Conservation (phyloP, 2,329 filamentous ascomycete species). For the Drechslerella stenobrocha region DNA sequence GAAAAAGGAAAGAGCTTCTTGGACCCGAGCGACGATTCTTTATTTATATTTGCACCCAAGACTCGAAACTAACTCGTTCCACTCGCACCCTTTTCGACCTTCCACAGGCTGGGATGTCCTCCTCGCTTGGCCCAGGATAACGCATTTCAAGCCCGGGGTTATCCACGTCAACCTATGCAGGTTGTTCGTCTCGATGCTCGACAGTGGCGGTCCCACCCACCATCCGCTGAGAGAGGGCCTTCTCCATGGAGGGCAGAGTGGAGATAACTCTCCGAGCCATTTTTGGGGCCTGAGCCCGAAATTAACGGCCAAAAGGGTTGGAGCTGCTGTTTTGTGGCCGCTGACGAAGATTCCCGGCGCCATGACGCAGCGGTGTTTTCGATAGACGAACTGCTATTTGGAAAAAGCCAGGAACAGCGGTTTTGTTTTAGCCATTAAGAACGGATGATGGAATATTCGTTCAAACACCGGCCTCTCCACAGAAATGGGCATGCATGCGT, state of each 20-base stretch:
- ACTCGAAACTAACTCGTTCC: conserved; percentile 9
- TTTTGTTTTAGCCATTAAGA: conserved; percentile 29
- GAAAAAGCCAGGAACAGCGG: conserved; percentile 23
- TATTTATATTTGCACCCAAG: too few relatives aligned
- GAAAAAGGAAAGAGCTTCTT: conserved; percentile 36
- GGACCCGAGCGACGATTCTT: conserved; percentile 10
- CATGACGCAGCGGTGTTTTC: conserved; percentile 42
- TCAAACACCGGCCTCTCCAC: conserved; percentile 21
- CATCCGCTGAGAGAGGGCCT: conserved; percentile 24
- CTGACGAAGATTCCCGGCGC: conserved; percentile 24
- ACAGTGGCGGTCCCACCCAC: conserved; percentile 36
- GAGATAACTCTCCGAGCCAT: conserved; percentile 46
- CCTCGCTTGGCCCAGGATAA: conserved; percentile 47
- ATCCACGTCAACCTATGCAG: conserved; percentile 44
- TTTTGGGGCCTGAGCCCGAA: conserved; percentile 16
- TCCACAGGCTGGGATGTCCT: conserved; percentile 44
- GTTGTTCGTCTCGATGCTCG: conserved; percentile 45
- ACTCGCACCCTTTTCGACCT: conserved; percentile 33
- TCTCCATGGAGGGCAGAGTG: conserved; percentile 24
- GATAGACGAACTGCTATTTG: conserved; percentile 41
- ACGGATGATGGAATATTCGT: conserved; percentile 46
- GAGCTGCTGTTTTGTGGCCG: conserved; percentile 42
- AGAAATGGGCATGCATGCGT: conserved; percentile 5
- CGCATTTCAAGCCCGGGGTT: conserved; percentile 32
- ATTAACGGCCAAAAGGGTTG: conserved; percentile 28